Evolutionary conservation across 305 asterid species (phyloP).

Genomic region (Fraxinus albicans): DNA sequence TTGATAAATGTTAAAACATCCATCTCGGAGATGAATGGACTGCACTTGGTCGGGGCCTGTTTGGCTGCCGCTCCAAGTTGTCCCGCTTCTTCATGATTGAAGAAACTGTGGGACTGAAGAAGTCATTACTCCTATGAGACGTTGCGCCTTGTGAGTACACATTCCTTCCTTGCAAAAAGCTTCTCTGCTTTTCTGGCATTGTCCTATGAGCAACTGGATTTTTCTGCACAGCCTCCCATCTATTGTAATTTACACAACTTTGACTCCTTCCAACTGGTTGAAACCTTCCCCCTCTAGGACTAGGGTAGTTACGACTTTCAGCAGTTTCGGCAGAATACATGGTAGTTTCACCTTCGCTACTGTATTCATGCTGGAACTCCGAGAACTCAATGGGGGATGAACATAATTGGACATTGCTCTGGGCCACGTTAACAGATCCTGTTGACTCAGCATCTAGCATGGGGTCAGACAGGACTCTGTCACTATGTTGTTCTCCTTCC

Average conservation of each 20-base stretch:
- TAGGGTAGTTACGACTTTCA: constrained; percentile 76
- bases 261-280: constrained; percentile 87
- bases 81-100: constrained; percentile 88
- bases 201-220: constrained; percentile 60
- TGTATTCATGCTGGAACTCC: constrained; percentile 53
- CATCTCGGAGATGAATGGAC: constrained; percentile 82
- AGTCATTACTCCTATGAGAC: constrained; percentile 85
- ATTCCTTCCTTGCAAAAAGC: constrained; percentile 63
- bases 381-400: constrained; percentile 50
- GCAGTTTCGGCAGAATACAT: constrained; percentile 99
- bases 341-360: constrained; percentile 94
- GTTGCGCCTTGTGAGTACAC: constrained; percentile 82
- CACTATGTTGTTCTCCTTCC: constrained; percentile 27
- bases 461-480: constrained; percentile 31
- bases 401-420: constrained; percentile 62
- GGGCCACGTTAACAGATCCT: constrained; percentile 76
- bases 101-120: constrained; percentile 85
- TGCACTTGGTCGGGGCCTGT: constrained; percentile 49
- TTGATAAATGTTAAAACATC: constrained; percentile 39
- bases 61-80: constrained; percentile 53
- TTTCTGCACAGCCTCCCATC: constrained; percentile 70
- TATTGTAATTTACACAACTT: constrained; percentile 76
- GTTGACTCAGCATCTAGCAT: constrained; percentile 67
- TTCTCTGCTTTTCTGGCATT: constrained; percentile 59
- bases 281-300: constrained; percentile 61